Conservation (phyloP, 306 rosid species). For the Canavalia ensiformis region DNA sequence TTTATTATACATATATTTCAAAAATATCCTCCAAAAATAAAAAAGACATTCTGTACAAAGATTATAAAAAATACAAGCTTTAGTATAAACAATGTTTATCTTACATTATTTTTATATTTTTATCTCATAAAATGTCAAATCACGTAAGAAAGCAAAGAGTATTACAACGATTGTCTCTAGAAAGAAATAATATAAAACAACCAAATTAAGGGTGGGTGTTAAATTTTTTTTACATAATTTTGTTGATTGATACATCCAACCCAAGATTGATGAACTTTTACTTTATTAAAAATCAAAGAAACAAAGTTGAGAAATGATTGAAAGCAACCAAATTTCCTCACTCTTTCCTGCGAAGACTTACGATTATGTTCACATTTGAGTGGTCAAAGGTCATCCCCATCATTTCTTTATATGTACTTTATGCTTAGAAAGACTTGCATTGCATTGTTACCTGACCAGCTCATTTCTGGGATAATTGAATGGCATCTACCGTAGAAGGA, state of each 20-base stretch:
- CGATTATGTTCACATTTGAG: background rate
- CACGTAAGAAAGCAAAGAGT: too few species aligned
- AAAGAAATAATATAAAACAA: too few species aligned
- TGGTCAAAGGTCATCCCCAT: slow-evolving; percentile 21
- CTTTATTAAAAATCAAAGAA: background rate
- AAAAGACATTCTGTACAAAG: too few species aligned
- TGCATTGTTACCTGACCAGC: background rate
- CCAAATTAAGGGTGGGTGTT: too few species aligned
- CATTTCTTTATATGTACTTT: slow-evolving; percentile 12
- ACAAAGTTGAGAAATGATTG: background rate
- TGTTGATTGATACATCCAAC: background rate
- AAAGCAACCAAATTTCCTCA: slow-evolving; percentile 22
- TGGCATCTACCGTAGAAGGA: slow-evolving; percentile 36
- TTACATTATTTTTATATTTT: too few species aligned
- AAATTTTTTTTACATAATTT: too few species aligned
- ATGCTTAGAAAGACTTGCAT: background rate
- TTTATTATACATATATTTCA: too few species aligned
- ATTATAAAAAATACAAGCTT: background rate
- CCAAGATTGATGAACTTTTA: background rate
- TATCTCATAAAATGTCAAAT: too few species aligned
- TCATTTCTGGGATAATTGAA: slow-evolving; percentile 13
- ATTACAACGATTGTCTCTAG: too few species aligned
- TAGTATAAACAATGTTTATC: background rate
- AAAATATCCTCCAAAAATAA: too few species aligned
- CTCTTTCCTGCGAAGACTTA: slow-evolving; percentile 38